A percentile compares a stretch with the other conserved stretches of the same genome.
Conservation (phyloP, 352 stramenopile genomes). For the Globisporangium emineosum region DNA sequence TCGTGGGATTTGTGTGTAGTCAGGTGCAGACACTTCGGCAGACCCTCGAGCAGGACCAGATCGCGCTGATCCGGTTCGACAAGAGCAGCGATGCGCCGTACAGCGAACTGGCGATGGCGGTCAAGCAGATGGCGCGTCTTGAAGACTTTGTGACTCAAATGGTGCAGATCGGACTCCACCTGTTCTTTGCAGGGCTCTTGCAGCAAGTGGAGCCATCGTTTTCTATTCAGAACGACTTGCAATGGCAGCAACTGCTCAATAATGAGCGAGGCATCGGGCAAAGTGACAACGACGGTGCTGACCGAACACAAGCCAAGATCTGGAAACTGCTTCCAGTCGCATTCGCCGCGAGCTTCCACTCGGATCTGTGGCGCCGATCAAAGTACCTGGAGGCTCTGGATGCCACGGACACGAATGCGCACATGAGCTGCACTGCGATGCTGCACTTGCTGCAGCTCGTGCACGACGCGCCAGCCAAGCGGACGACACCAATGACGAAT, state of each 20-base stretch:
- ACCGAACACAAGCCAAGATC: not conserved
- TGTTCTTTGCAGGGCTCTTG: constrained; percentile 22
- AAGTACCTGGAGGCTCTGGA: constrained; percentile 30
- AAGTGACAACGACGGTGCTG: too few species aligned
- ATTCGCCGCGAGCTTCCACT: constrained; percentile 41
- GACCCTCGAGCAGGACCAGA: constrained; percentile 26
- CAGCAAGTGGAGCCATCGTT: not conserved
- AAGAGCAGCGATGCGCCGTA: constrained; percentile 21
- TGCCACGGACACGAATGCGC: constrained; percentile 48
- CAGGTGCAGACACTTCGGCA: constrained; percentile 19
- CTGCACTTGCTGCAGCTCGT: constrained; percentile 10
- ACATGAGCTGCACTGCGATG: constrained; percentile 41
- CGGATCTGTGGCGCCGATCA: constrained; percentile 37
- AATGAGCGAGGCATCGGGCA: constrained; percentile 14
- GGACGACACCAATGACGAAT: not conserved
- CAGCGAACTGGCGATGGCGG: constrained; percentile 26
- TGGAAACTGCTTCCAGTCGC: constrained; percentile 45
- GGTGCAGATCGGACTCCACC: constrained; percentile 15
- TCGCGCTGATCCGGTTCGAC: constrained; percentile 31
- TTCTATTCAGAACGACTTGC: not conserved
- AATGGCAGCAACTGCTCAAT: constrained; percentile 15
- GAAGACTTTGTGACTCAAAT: constrained; percentile 14
- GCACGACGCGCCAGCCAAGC: not conserved
- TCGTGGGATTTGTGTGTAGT: constrained; percentile 2
- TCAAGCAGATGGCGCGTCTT: constrained; percentile 29